Base-by-base conservation (phyloP, 176 grass and related monocot genomes). In the Alloteropsis semialata region DNA sequence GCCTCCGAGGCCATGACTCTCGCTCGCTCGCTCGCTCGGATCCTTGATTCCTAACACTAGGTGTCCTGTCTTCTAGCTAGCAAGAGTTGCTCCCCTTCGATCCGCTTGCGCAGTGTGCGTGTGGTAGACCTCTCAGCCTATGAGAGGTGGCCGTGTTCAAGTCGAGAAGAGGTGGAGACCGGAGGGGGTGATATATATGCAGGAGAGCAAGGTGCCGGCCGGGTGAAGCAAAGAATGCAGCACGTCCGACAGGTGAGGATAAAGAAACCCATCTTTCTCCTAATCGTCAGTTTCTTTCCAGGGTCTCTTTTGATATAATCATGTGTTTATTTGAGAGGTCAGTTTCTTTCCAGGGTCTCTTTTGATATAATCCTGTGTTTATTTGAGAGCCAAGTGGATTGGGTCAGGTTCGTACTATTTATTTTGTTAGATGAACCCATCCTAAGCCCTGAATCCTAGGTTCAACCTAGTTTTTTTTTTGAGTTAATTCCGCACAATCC, bases 1-100 rank as follows among this genome's bases (percentile, higher is more conserved):
- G 83, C 80, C 80, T 28, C 87, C 7, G 91, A 82, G 55, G 33
- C 89, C 96, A 96, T 99, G 27, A 22, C 34, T 74, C 12, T 46
- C 45, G 0, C 46, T 32, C 82, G 16, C 10, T 14, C 45, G 19
- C 8, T 39, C 22, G n/a, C 78, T 42, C 21, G 33, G 34, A 62
- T 45, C 3, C 50, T 67, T 50, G 15, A 16, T 39, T 5, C n/a
- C 49, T 53, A 37, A 22, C 24, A 41, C 58, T 27, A 16, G n/a
- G 56, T 50, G 10, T 10, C 34, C 42, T 66, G 4, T 29, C 10
- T 33, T 14, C 22, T 28, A 33, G 17, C 41, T 19, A 43, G 41
- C 17, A 9, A 42, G 10, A n/a, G n/a, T n/a, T n/a, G 39, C 17
- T 14, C 5, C 10, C 8, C 21, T 24, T 46, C 18, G 48, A 64